Evolutionary conservation across 129 eudicot species (phyloP).

Genomic region (Pseudognaphalium luteoalbum): DNA sequence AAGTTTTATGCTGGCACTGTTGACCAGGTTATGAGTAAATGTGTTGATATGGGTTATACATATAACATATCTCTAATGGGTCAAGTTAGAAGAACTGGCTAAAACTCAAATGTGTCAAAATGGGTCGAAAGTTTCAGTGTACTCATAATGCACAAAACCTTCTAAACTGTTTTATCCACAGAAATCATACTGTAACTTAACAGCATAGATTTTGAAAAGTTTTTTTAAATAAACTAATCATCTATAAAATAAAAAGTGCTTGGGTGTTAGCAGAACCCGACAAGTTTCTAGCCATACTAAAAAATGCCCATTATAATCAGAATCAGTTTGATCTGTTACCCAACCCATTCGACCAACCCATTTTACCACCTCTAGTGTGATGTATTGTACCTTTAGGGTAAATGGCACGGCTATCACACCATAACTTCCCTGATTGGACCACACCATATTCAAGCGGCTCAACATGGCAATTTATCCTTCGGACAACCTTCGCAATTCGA

Average conservation of each 20-base stretch:
- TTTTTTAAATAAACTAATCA: too few species aligned
- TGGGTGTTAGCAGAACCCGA: too few species aligned
- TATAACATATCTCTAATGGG: too few species aligned
- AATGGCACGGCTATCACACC: slow-evolving; percentile 82
- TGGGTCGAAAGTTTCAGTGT: too few species aligned
- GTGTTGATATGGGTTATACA: not conserved
- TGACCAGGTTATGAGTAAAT: not conserved
- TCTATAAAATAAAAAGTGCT: too few species aligned
- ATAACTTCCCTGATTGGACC: slow-evolving; percentile 63
- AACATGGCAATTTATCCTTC: slow-evolving; percentile 82
- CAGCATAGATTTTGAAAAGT: too few species aligned
- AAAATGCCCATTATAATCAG: not conserved
- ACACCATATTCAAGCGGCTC: slow-evolving; percentile 75
- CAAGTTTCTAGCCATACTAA: too few species aligned
- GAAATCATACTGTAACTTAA: too few species aligned
- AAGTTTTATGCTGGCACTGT: not conserved
- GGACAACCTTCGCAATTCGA: slow-evolving; percentile 88
- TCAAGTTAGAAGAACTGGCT: too few species aligned
- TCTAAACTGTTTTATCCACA: too few species aligned
- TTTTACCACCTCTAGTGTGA: not conserved
- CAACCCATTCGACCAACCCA: not conserved
- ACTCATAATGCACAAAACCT: too few species aligned
- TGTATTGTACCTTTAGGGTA: slow-evolving; percentile 80
- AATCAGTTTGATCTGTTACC: not conserved
- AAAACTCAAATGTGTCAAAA: not conserved